These are phyloP conservation scores for Zygnema circumcarinatum DNA, from an alignment of 139 green algal species.

Conservation along the genomic window DNA sequence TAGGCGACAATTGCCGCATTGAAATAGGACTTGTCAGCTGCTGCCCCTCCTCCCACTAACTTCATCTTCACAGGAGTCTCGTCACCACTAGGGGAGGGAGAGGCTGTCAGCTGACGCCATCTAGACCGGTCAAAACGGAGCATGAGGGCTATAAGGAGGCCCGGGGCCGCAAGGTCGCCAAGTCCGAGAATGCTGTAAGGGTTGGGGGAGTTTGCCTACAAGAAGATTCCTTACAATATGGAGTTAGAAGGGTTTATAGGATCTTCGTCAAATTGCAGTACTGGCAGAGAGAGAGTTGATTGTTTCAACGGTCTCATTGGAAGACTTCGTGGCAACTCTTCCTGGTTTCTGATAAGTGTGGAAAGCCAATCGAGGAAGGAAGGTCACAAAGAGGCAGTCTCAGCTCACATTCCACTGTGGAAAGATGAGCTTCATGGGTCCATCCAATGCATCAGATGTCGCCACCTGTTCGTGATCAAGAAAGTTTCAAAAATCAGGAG, in stretches of 20 bases:
- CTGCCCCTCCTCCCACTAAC: no score
- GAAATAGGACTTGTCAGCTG: slow-evolving; percentile 43
- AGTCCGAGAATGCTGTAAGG: slow-evolving; percentile 68
- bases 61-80: not conserved
- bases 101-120: not conserved
- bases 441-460: slow-evolving; percentile 28
- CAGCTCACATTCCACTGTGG: slow-evolving; percentile 38
- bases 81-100: not conserved
- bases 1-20: slow-evolving; percentile 27
- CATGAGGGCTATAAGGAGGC: slow-evolving; percentile 79
- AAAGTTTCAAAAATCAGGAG: no score
- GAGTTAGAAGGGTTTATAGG: no score
- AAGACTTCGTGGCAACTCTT: no score
- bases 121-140: slow-evolving; percentile 65
- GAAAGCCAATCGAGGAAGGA: no score
- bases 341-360: no score
- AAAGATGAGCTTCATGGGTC: slow-evolving; percentile 55
- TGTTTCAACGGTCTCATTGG: no score
- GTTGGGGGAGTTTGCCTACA: slow-evolving; percentile 10
- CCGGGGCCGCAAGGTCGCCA: slow-evolving; percentile 89
- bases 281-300: no score
- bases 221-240: no score
- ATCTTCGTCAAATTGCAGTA: no score
- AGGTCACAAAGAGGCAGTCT: no score
- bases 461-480: slow-evolving; percentile 41